Evolutionary conservation across 2,329 filamentous ascomycete genomes (phyloP).

Genomic region (Epichloe scottii): DNA sequence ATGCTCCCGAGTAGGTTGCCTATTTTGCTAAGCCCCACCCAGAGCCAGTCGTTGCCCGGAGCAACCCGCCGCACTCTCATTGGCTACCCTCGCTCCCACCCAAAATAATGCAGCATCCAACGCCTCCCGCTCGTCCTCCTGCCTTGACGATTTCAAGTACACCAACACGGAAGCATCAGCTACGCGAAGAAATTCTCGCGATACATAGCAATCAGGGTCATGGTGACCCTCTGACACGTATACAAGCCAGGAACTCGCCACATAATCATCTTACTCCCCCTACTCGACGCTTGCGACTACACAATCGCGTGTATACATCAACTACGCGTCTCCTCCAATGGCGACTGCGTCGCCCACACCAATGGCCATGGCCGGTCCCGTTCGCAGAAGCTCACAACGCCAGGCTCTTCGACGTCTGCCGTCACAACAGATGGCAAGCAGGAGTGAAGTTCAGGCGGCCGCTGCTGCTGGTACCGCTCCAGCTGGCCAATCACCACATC

Average conservation of each 20-base stretch:
- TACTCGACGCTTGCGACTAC: conserved; percentile 1
- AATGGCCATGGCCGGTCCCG: conserved; percentile 35
- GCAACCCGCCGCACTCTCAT: conserved; percentile 19
- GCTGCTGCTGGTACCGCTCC: conserved; percentile 14
- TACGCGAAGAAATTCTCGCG: conserved; percentile 12
- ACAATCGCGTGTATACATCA: conserved; percentile 3
- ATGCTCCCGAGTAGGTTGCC: background rate
- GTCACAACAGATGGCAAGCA: conserved; percentile 31
- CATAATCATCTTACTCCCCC: conserved; percentile 14
- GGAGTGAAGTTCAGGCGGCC: conserved; percentile 32
- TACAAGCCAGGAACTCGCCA: conserved; percentile 6
- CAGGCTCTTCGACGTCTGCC: conserved; percentile 39
- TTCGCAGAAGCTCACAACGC: conserved; percentile 42
- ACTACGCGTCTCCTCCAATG: conserved; percentile 24
- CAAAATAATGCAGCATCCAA: conserved; percentile 15
- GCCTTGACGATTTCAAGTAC: conserved; percentile 7
- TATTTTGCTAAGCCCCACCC: background rate
- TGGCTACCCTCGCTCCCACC: conserved; percentile 13
- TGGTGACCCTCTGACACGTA: conserved; percentile 28
- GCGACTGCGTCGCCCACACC: conserved; percentile 44
- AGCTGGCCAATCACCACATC: conserved; percentile 24
- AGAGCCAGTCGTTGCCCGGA: conserved; percentile 16
- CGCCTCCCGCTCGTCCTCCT: conserved; percentile 2
- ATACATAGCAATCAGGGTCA: conserved; percentile 19
- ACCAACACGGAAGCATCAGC: conserved; percentile 23